phyloP scores from a whole-genome alignment of 495 filamentous ascomycete species.

The Entonaema liquescens region DNA sequence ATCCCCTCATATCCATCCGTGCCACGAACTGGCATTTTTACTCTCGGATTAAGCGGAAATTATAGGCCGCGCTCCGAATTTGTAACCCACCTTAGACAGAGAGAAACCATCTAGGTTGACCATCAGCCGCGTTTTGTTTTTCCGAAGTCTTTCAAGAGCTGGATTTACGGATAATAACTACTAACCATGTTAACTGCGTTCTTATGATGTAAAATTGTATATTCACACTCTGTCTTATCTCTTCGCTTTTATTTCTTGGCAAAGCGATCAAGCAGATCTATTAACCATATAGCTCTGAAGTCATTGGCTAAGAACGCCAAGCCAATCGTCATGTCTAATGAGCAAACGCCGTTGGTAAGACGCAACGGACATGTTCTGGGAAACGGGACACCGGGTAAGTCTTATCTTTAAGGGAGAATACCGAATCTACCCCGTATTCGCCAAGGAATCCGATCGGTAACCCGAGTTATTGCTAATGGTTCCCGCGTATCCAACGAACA shows the following conservation, averaged over 20 bases:
- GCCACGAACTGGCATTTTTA: neutral
- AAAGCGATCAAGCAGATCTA: neutral
- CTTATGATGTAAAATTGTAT: neutral
- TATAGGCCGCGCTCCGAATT: neutral
- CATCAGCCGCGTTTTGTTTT: neutral
- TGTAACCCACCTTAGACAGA: neutral
- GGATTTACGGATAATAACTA: neutral
- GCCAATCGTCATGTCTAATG: slow-evolving; percentile 6
- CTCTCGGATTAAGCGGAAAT: neutral
- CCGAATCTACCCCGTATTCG: neutral
- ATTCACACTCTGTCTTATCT: neutral
- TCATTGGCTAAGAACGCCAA: slow-evolving; percentile 5
- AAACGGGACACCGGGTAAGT: slow-evolving; percentile 25
- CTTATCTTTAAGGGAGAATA: neutral
- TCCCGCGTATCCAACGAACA: neutral
- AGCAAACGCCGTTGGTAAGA: slow-evolving; percentile 35
- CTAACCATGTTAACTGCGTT: neutral
- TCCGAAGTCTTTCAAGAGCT: neutral
- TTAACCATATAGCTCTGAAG: neutral
- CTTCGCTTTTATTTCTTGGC: neutral
- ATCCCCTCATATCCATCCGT: neutral
- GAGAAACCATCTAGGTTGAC: neutral
- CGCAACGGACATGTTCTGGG: neutral
- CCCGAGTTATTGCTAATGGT: neutral
- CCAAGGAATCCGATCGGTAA: neutral